Base-by-base conservation (phyloP, 73 alveolate genomes). In the Paramecium pentaurelia region DNA sequence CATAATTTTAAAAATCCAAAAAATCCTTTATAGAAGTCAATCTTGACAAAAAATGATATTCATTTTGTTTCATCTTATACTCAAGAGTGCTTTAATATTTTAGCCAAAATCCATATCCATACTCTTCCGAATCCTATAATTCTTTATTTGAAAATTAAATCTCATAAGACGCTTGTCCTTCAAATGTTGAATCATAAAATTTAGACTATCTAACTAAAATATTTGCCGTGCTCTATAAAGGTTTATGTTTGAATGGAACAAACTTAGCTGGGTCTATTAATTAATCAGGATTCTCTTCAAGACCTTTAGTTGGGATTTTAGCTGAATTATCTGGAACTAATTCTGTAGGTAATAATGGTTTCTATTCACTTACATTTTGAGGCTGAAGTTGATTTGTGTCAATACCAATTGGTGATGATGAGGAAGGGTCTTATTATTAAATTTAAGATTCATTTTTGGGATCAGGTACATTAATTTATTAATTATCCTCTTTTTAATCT, bases 51-150 rank as follows among this genome's bases (percentile, higher is more conserved):
- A 80, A 80, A 16, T 80, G 36, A 27, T 80, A 80, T 42, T 80
- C 14, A 10, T 40, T 42, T 25, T n/a, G 11, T 44, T 38, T 10
- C 60, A 36, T 37, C 60, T 75, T 75, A 8, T 27, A 22, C 11
- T 36, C 88, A n/a, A 75, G 34, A 18, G 64, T 36, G 28, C 68
- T 36, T 7, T 75, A 75, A 28, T 32, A 27, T 47, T 47, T 80
- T n/a, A 80, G 3, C 91, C 91, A 80, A 80, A 25, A 80, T 3
- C 91, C 91, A 80, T 80, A 80, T 25, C 91, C 91, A 80, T 80
- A 80, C 58, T 80, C 91, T 18, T 80, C 91, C 1, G 91, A 40
- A 44, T 80, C 91, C 12, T 80, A 80, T 7, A 80, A 44, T 10
- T 45, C 71, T 32, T 42, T 80, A 49, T 80, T 49, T 20, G 71